Percentiles rank a stretch among this genome's conserved stretches.
These are phyloP conservation scores for Plenodomus lindquistii DNA, from an alignment of 2,329 filamentous ascomycete genomes.

Conservation along the genomic window DNA sequence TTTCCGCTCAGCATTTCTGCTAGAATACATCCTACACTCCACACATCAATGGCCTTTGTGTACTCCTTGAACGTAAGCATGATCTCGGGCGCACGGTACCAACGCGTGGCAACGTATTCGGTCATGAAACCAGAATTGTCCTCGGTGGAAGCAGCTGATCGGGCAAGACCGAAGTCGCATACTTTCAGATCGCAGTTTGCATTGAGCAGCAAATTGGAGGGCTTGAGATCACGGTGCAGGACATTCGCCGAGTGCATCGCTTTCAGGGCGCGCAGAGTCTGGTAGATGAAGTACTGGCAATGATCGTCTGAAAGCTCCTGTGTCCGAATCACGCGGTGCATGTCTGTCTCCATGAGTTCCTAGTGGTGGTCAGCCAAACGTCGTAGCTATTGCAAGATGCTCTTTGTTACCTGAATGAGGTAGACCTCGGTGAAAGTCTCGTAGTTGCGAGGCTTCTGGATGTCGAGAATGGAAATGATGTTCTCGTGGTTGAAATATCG, in stretches of 20 bases:
- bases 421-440: constrained; percentile 98
- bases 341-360: constrained; percentile 99
- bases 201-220: constrained; percentile 93
- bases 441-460: constrained; percentile 95
- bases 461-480: constrained; percentile 99
- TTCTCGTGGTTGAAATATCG: constrained; percentile 99
- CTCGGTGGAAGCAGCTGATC: constrained; percentile 94
- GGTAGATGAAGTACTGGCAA: constrained; percentile 99
- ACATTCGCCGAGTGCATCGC: constrained; percentile 99
- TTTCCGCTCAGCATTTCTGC: constrained; percentile 99
- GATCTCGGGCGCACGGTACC: constrained; percentile 98
- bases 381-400: not conserved
- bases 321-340: constrained; percentile 98
- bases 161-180: constrained; percentile 95
- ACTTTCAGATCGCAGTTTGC: constrained; percentile 99
- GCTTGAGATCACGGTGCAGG: constrained; percentile 94
- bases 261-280: constrained; percentile 95
- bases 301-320: constrained; percentile 98
- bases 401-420: constrained; percentile 81
- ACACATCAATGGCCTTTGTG: constrained; percentile 98
- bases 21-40: constrained; percentile 97
- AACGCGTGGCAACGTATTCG: constrained; percentile 98
- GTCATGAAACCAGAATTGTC: constrained; percentile 99
- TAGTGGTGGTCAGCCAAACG: constrained; percentile 44
- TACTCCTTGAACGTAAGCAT: constrained; percentile 99